Base-by-base conservation (phyloP, 2,329 filamentous ascomycete species). In the Cercospora sojina region DNA sequence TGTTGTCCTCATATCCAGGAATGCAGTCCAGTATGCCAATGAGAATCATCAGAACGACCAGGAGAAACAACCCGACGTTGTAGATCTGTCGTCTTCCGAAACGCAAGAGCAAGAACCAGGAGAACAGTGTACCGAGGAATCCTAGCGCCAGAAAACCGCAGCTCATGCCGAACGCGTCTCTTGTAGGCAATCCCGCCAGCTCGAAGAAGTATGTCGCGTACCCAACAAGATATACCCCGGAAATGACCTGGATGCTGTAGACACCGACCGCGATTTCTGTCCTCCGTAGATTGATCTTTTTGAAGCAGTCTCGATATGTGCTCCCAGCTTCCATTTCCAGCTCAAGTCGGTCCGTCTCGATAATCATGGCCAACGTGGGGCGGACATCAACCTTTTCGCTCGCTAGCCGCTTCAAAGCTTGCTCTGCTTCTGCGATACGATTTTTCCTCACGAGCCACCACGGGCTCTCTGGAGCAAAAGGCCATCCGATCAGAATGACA, bases 151-250 rank as follows among this genome's bases (percentile, higher is more conserved):
- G 78, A 38, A 80, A 76, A 4, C 79, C 81, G 9, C 83, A 69
- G 47, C 77, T 76, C 77, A 83, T 78, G 55, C 72, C 72, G 72
- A 79, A 80, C 1, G 80, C 79, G 56, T 80, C 68, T 8, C 75
- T 70, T 41, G 79, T 77, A 6, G 74, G 70, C 49, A 80, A 68
- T 1, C 81, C 81, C 4, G 80, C 80, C 6, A 78, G 78, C 58
- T 82, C 73, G 74, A 84, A 83, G 76, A 84, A 84, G 72, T 83
- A 84, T 3, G 79, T 82, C 5, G 78, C 77, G 70, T 80, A 82
- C 31, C 79, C 80, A 6, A 82, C 78, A 61, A 83, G 71, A 61
- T 76, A 79, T 51, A 80, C 78, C 1, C 80, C 80, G n/a, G 77
- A 78, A 4, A 82, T 69, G 62, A 80, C 78, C 64, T 83, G 80